Base-by-base conservation (phyloP, 805 yeast species). In the Lipomyces chichibuensis region DNA sequence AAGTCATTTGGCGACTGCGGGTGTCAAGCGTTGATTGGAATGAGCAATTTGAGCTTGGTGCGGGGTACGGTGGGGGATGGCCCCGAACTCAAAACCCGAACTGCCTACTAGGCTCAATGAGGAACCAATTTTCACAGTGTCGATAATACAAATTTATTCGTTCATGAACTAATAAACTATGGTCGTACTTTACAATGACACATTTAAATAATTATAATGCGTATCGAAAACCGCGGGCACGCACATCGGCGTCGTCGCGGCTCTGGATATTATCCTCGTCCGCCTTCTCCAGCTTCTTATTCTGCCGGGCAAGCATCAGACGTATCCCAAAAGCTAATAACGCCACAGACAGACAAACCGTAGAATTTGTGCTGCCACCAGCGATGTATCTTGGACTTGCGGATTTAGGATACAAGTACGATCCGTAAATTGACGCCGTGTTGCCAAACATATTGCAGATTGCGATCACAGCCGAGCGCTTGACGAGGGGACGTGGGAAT, bases 281-380 rank as follows among this genome's bases (percentile, higher is more conserved):
- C 7, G 57, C 33, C 62, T 49, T 60, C 29, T 67, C 70, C 52
- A 66, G 56, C 54, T 57, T 37, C 32, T 57, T 65, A 33, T 66
- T 66, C 35, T 66, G 64, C 14, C 62, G 27, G 4, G n/a, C 14
- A 29, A 66, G 55, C 49, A 64, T 46, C 14, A 66, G 13, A 6
- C 70, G 54, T 25, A 66, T 63, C 9, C 32, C 52, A 17, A 60
- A 25, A 8, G 70, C 67, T 1, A 54, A 27, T 20, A 53, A 35
- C 2, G 63, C 65, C 17, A 64, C 60, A 2, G 52, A 52, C 5
- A 66, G 27, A 35, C 65, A 64, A 20, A 58, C 55, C 0, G 23
- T 65, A n/a, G 62, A 58, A 13, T 59, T 63, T 9, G 66, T 69
- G 29, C 49, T 57, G 13, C 71, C 69, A 3, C 69, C 71, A n/a